Evolutionary conservation across 768 basidiomycete genomes (phyloP).

Genomic region (Epithele typhae): DNA sequence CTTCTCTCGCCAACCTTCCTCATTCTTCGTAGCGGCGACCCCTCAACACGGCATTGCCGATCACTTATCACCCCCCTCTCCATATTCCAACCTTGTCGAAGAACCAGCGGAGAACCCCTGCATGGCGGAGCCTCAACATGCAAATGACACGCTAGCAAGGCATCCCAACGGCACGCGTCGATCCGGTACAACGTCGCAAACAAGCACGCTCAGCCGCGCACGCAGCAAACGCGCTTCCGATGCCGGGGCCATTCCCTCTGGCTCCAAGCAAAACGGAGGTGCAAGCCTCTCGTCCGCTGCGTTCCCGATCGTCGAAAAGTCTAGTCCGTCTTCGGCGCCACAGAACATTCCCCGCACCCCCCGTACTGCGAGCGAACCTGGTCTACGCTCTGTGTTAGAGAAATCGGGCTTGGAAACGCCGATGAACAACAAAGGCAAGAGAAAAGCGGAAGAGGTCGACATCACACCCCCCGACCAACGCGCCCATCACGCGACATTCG

Average conservation of each 20-base stretch:
- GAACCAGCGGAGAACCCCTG: conserved; percentile 14
- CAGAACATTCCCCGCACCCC: conserved; percentile 10
- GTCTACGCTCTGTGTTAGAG: conserved; percentile 17
- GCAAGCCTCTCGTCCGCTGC: conserved; percentile 17
- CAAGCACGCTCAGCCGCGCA: conserved; percentile 5
- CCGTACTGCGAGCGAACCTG: conserved; percentile 23
- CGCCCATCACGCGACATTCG: conserved; percentile 54
- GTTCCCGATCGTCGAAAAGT: conserved; percentile 5
- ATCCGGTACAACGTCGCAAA: conserved; percentile 10
- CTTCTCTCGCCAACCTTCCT: neutral
- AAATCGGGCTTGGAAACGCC: conserved; percentile 22
- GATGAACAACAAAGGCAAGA: conserved; percentile 47
- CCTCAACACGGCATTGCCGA: conserved; percentile 11
- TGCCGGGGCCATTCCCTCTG: conserved; percentile 16
- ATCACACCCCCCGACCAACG: conserved; percentile 63
- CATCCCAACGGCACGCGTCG: conserved; percentile 8
- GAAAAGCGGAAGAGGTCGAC: conserved; percentile 73
- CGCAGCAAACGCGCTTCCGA: conserved; percentile 21
- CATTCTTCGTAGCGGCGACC: conserved; percentile 1
- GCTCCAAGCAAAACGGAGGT: conserved; percentile 14
- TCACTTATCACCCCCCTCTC: conserved; percentile 15
- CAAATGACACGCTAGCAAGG: conserved; percentile 18
- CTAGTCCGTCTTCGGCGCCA: conserved; percentile 1
- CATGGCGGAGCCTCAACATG: conserved; percentile 18
- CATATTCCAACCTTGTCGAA: conserved; percentile 1